Conservation (phyloP, 148 eudicot genomes). For the Polygonum maritimum region DNA sequence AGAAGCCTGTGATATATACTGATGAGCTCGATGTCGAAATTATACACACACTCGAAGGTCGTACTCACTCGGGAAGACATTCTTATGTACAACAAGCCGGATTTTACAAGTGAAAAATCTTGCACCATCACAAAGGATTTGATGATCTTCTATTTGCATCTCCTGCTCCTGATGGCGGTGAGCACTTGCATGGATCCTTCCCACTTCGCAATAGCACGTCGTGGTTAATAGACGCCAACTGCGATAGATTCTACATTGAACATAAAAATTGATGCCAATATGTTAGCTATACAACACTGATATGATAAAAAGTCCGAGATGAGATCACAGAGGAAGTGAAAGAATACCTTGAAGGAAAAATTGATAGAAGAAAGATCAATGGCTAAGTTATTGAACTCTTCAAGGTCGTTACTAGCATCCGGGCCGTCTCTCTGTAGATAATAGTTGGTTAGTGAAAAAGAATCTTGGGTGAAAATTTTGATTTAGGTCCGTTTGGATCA, state of each 20-base stretch:
- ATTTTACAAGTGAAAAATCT: not conserved
- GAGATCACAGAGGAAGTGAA: not conserved
- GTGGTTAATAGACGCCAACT: conserved; percentile 59
- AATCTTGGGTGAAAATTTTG: not conserved
- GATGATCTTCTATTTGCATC: not conserved
- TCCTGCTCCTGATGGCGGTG: not conserved
- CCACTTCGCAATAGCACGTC: conserved; percentile 51
- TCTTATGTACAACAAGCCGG: conserved; percentile 4
- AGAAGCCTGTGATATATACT: conserved; percentile 3
- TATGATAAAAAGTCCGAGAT: not conserved
- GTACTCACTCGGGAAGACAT: not conserved
- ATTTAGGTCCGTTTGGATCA: not conserved
- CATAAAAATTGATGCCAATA: not conserved
- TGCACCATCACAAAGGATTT: not conserved
- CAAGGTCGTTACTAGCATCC: conserved; percentile 49
- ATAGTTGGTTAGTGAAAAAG: not conserved
- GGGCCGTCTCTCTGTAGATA: conserved; percentile 15
- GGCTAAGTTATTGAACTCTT: conserved; percentile 32
- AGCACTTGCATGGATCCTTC: conserved; percentile 17
- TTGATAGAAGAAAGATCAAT: conserved; percentile 46
- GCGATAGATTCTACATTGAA: conserved; percentile 49
- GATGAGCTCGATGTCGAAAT: not conserved
- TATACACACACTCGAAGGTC: not conserved
- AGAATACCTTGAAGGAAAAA: conserved; percentile 58
- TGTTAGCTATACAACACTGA: not conserved